A percentile compares a stretch with the other conserved stretches of the same genome.
Evolutionary conservation across 2,329 filamentous ascomycete species (phyloP).

Genomic region (Fusarium equiseti): DNA sequence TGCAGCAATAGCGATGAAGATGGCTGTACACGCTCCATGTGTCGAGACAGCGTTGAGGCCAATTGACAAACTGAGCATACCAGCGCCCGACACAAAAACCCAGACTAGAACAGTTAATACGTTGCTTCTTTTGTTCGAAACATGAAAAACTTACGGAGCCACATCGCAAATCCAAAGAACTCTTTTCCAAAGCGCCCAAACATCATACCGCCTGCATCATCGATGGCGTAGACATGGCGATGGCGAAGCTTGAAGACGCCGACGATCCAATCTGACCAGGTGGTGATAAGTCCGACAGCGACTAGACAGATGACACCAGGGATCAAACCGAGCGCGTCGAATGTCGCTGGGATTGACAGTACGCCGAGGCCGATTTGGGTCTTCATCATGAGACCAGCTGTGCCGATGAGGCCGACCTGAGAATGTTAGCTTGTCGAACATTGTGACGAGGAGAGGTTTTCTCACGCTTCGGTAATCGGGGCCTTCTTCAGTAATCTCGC

Average conservation of each 20-base stretch:
- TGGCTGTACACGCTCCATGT: slow-evolving; percentile 55
- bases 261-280: slow-evolving; percentile 62
- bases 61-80: slow-evolving; percentile 51
- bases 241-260: slow-evolving; percentile 65
- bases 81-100: slow-evolving; percentile 37
- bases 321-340: slow-evolving; percentile 60
- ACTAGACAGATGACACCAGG: slow-evolving; percentile 60
- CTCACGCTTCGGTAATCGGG: slow-evolving; percentile 50
- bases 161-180: slow-evolving; percentile 54
- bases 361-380: slow-evolving; percentile 60
- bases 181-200: slow-evolving; percentile 61
- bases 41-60: slow-evolving; percentile 55
- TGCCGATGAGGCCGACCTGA: slow-evolving; percentile 57
- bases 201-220: slow-evolving; percentile 63
- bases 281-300: slow-evolving; percentile 57
- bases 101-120: slow-evolving; percentile 11
- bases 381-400: slow-evolving; percentile 61
- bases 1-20: slow-evolving; percentile 54
- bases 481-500: slow-evolving; percentile 47
- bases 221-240: slow-evolving; percentile 64
- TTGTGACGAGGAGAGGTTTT: background rate
- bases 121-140: accelerated
- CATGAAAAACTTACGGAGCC: slow-evolving; percentile 48
- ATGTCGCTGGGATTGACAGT: slow-evolving; percentile 60
- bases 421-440: background rate